Base-by-base conservation (phyloP, 2,329 filamentous ascomycete species). In the Fusarium dimerum region DNA sequence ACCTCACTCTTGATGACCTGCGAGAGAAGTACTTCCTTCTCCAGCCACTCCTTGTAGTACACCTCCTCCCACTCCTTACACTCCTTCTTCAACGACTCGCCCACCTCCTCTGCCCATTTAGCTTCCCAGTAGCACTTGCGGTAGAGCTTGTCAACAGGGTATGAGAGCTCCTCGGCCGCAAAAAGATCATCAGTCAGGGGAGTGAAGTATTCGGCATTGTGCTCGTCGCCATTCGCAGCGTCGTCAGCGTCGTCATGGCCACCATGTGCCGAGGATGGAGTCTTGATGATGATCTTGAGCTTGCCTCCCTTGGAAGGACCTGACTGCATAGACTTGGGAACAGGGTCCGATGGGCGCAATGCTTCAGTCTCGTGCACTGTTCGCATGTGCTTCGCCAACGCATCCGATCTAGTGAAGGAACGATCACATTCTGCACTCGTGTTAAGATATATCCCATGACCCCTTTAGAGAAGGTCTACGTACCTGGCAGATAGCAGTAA, bases 351-450 rank as follows among this genome's bases (percentile, higher is more conserved):
- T 5, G 90, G 89, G n/a, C 90, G 86, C 18, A 96, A 80, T 15
- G 91, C 89, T 74, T 99, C 94, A 4, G 93, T 97, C 71, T 99
- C 94, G 76, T 99, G 94, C 38, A 99, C 92, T 15, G 94, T 97
- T 63, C 94, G 89, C 91, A 97, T 97, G 71, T 99, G 94, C 73
- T 99, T 99, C 2, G 93, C 92, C 0, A 99, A 81, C 12, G 94
- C 94, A 66, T 99, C 94, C 20, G 93, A 97, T 60, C 94, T 83
- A 3, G 94, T 99, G 66, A 99, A 99, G 32, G 92, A 92, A 55
- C 93, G 88, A 70, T 99, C 94, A 75, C 94, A 99, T 82, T 99
- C 94, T 96, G 64, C 40, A 43, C 65, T 54, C 69, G 26, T 7
- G 38, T 63, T 46, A 56, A 55, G 20, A 12, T 12, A 15, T 18